Evolutionary conservation across 441 rosid species (phyloP), one percentile per base, ranked within the genome.

Genomic region (Manihot esculenta): DNA sequence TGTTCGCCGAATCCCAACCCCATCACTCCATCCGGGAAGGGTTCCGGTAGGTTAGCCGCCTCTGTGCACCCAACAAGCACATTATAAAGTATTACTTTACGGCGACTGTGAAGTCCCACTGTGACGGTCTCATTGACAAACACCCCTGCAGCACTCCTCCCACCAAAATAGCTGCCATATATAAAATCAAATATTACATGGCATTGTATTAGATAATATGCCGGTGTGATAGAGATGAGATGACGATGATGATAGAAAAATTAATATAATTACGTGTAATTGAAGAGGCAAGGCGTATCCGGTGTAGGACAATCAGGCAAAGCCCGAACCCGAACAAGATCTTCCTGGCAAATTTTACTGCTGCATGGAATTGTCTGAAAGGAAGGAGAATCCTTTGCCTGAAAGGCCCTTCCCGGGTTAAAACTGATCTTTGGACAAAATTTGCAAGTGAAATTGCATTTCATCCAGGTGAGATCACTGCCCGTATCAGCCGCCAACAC

Each of bases 401-500:
- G 41, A 70, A 77, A 80, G 1, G 69, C 27, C 54, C 78, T 77
- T 20, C 77, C 71, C 2, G 58, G 41, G 49, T 51, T 55, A 45
- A 27, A 48, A n/a, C 23, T 73, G 11, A 47, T 24, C 38, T 5
- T 51, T 3, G 71, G 68, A 57, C 79, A 72, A 44, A 1, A 26
- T 0, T 13, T 27, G 35, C 81, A 69, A 12, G 1, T 10, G 17
- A 62, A 70, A 8, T 68, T 49, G 69, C 84, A 81, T 14, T 68
- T 71, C 74, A 81, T 64, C 80, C 84, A 81, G 0, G 84, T 78
- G 6, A 76, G 44, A 7, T 56, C 72, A 48, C 84, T 78, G 1
- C 72, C 82, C 10, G 84, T 81, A 30, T 81, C 82, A 0, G 70
- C 72, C 5, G 75, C 55, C 68, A 81, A 44, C 33, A 75, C 61